phyloP scores from a whole-genome alignment of 371 early-diverging fungal species.

The Mycotypha africana region DNA sequence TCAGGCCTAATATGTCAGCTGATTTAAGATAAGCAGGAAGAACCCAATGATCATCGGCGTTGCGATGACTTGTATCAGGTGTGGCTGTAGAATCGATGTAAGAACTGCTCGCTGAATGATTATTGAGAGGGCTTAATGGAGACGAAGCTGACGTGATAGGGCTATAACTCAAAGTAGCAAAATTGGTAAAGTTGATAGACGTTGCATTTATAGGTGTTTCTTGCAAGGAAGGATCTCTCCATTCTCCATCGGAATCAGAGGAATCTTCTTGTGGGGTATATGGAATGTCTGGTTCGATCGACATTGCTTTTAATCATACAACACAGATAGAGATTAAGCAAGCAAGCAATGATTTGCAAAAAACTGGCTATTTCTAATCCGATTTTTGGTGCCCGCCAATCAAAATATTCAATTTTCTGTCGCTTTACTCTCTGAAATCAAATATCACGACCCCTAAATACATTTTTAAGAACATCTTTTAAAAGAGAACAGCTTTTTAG shows the following conservation, averaged over 20 bases:
- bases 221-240: slow-evolving; percentile 15
- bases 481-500: too few species aligned
- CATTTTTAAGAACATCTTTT: too few species aligned
- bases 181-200: not conserved
- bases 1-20: slow-evolving; percentile 16
- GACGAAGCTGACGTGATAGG: not conserved
- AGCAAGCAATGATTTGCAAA: too few species aligned
- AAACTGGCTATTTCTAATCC: too few species aligned
- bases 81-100: slow-evolving; percentile 2
- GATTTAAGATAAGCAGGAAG: slow-evolving; percentile 23
- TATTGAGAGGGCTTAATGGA: not conserved
- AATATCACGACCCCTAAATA: too few species aligned
- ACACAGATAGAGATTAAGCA: too few species aligned
- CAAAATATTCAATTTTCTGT: too few species aligned
- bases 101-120: not conserved
- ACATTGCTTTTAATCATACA: too few species aligned
- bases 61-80: slow-evolving; percentile 10
- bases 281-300: slow-evolving; percentile 27
- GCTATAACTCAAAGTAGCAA: not conserved
- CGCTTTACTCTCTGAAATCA: too few species aligned
- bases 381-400: too few species aligned
- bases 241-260: slow-evolving; percentile 6
- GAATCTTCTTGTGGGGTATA: slow-evolving; percentile 8
- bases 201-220: not conserved
- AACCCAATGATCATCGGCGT: slow-evolving; percentile 38